Percentiles rank a stretch among this genome's conserved stretches.
Evolutionary conservation across 2,329 filamentous ascomycete species (phyloP).

Genomic region (Clonostachys byssicola): DNA sequence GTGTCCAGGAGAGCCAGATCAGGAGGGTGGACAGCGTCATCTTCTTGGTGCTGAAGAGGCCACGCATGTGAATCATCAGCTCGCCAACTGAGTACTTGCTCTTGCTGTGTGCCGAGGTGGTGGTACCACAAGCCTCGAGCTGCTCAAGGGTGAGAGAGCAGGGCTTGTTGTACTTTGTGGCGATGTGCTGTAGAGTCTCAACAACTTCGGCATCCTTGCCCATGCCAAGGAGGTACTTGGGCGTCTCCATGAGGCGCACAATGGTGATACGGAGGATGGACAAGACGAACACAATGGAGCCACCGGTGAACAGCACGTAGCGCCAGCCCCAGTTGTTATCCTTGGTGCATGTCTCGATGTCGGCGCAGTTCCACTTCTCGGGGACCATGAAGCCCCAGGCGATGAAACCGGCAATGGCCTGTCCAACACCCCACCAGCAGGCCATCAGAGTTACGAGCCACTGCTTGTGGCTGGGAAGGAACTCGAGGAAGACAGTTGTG

Average conservation of each 20-base stretch:
- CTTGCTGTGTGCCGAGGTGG: slow-evolving; percentile 27
- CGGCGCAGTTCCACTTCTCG: slow-evolving; percentile 31
- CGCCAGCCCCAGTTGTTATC: slow-evolving; percentile 44
- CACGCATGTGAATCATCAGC: slow-evolving; percentile 50
- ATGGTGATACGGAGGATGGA: slow-evolving; percentile 38
- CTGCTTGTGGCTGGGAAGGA: slow-evolving; percentile 39
- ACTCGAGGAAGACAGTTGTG: slow-evolving; percentile 47
- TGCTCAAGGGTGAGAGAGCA: slow-evolving; percentile 36
- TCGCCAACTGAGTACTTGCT: slow-evolving; percentile 21
- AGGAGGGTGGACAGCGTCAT: slow-evolving; percentile 58
- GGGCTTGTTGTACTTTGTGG: slow-evolving; percentile 36
- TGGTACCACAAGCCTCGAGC: slow-evolving; percentile 38
- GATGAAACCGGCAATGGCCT: slow-evolving; percentile 38
- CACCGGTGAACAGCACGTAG: slow-evolving; percentile 39
- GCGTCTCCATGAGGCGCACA: slow-evolving; percentile 41
- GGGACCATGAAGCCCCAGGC: slow-evolving; percentile 46
- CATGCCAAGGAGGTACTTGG: slow-evolving; percentile 40
- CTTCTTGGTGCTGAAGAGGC: slow-evolving; percentile 58
- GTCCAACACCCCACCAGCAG: slow-evolving; percentile 47
- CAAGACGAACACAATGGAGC: slow-evolving; percentile 36
- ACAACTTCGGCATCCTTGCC: slow-evolving; percentile 43
- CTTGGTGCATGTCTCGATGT: slow-evolving; percentile 37
- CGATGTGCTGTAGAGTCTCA: slow-evolving; percentile 40
- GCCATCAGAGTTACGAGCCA: slow-evolving; percentile 41
- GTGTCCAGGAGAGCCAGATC: slow-evolving; percentile 65